These are phyloP conservation scores for Cyclostephanos tholiformis DNA, from an alignment of 108 stramenopile genomes.

Conservation along the genomic window DNA sequence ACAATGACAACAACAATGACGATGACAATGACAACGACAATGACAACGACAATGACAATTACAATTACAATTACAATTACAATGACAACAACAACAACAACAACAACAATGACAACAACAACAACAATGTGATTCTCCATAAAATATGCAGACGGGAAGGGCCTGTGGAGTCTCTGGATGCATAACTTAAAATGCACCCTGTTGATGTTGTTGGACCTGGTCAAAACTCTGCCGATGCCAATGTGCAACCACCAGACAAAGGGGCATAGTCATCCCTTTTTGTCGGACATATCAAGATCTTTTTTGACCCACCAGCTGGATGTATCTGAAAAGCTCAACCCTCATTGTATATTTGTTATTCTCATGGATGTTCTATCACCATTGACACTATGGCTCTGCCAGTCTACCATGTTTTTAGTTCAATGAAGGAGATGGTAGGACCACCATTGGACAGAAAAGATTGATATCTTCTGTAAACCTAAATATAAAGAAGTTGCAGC, in stretches of 20 bases:
- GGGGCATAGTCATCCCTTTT: background rate
- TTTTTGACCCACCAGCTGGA: no score
- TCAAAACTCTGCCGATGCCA: conserved; percentile 68
- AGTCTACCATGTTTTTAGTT: conserved; percentile 13
- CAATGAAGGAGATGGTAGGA: conserved; percentile 2
- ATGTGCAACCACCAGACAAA: background rate
- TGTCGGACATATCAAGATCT: conserved; percentile 4
- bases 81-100: background rate
- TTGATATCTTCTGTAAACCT: conserved; percentile 1
- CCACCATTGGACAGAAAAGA: conserved; percentile 4
- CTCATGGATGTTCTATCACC: background rate
- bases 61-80: no score
- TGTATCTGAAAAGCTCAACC: background rate
- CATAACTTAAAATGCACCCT: conserved; percentile 53
- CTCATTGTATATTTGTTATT: background rate
- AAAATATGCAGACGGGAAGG: conserved; percentile 30
- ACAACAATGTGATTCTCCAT: no score
- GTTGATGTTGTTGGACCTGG: conserved; percentile 51
- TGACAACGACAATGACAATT: background rate
- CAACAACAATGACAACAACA: background rate
- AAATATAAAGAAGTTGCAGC: conserved; percentile 4
- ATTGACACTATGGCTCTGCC: background rate
- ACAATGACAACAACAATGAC: background rate
- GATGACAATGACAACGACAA: conserved; percentile 1
- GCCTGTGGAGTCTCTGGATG: conserved; percentile 60